A percentile compares a stretch with the other conserved stretches of the same genome.
phyloP scores from a whole-genome alignment of 2,329 filamentous ascomycete species.

The Arthrobotrys musiformis region DNA sequence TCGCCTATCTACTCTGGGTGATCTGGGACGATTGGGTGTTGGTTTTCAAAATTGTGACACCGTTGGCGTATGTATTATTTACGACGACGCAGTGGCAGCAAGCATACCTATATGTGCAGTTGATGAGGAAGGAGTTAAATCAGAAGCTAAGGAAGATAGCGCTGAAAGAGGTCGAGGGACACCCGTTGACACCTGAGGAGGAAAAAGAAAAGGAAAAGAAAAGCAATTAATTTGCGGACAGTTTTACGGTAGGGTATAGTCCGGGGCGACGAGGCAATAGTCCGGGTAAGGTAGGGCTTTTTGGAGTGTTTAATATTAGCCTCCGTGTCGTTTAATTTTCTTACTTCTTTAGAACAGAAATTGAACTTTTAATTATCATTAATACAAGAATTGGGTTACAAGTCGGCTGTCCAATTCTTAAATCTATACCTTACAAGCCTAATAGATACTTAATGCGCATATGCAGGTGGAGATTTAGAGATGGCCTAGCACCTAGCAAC shows the following conservation, averaged over 20 bases:
- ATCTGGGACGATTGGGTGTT: conserved; percentile 4
- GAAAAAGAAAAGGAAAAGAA: not conserved
- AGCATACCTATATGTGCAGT: not conserved
- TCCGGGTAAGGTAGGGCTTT: too few species aligned
- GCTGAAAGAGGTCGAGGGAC: not conserved
- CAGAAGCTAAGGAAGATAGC: conserved; percentile 6
- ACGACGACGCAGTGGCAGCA: not conserved
- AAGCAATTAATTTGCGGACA: not conserved
- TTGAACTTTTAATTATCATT: too few species aligned
- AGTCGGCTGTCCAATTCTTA: too few species aligned
- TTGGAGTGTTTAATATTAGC: not conserved
- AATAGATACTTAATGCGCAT: too few species aligned
- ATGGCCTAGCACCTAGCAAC: too few species aligned
- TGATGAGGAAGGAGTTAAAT: not conserved
- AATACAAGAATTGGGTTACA: too few species aligned
- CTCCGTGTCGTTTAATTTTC: too few species aligned
- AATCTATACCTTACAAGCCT: too few species aligned
- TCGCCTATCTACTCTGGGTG: not conserved
- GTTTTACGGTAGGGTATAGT: too few species aligned
- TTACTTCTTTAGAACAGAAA: too few species aligned
- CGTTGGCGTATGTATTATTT: not conserved
- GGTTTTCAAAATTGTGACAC: not conserved
- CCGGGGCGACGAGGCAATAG: too few species aligned
- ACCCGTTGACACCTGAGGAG: not conserved
- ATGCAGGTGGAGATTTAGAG: too few species aligned